Conservation (phyloP, 495 filamentous ascomycete genomes). For the Penicillium bialowiezense region DNA sequence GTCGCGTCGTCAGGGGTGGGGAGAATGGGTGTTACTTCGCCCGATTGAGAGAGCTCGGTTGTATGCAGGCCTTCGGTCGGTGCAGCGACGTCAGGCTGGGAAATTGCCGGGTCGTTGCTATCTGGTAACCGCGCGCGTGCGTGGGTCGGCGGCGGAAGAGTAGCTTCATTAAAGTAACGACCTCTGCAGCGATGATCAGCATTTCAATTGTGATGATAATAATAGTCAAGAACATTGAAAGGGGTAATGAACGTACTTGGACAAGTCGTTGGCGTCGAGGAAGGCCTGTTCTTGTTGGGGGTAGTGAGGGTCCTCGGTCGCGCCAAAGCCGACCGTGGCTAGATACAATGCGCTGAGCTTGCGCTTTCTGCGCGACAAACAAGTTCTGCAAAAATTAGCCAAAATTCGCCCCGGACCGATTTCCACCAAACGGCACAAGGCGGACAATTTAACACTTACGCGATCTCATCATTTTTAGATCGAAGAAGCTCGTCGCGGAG, state of each 20-base stretch:
- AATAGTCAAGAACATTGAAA: constrained; percentile 11
- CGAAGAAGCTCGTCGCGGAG: constrained; percentile 56
- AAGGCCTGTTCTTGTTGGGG: constrained; percentile 56
- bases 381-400: constrained; percentile 58
- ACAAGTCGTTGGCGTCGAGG: constrained; percentile 70
- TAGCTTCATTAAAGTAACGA: constrained; percentile 65
- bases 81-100: neutral
- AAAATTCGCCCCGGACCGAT: constrained; percentile 15
- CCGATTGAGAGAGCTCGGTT: constrained; percentile 10
- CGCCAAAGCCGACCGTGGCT: constrained; percentile 49
- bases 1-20: constrained; percentile 1
- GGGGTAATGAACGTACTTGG: constrained; percentile 59
- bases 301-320: constrained; percentile 55
- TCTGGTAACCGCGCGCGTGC: constrained; percentile 27
- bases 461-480: constrained; percentile 61
- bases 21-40: constrained; percentile 4
- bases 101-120: constrained; percentile 13
- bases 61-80: constrained; percentile 16
- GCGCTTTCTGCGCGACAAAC: constrained; percentile 74
- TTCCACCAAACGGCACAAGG: constrained; percentile 10
- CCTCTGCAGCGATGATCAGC: constrained; percentile 53
- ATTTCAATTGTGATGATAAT: constrained; percentile 17
- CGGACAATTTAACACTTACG: constrained; percentile 50
- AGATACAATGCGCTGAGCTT: constrained; percentile 78
- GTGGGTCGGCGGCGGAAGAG: constrained; percentile 59